These are phyloP conservation scores for Blakeslea trispora DNA, from an alignment of 371 early-diverging fungal species.

Conservation along the genomic window DNA sequence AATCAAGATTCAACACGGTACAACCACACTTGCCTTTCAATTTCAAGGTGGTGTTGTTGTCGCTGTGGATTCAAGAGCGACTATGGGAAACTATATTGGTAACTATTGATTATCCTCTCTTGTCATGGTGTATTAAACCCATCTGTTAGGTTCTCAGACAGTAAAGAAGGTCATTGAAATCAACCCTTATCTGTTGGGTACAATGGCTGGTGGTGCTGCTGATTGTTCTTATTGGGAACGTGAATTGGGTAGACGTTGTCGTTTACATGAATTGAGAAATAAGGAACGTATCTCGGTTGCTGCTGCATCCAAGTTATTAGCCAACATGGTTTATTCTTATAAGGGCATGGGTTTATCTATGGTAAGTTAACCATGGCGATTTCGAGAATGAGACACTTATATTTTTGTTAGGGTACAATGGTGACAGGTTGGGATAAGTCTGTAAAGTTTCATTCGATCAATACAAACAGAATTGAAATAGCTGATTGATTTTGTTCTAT, in stretches of 20 bases:
- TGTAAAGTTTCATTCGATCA: too few relatives aligned
- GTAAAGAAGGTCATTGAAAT: conserved; percentile 99
- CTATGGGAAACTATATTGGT: conserved; percentile 94
- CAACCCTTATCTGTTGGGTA: conserved; percentile 98
- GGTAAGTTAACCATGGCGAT: conserved; percentile 42
- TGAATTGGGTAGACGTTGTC: conserved; percentile 95
- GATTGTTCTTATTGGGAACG: conserved; percentile 99
- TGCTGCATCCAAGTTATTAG: conserved; percentile 97
- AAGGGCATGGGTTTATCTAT: conserved; percentile 99
- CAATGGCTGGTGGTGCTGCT: conserved; percentile 99
- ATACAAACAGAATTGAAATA: conserved; percentile 4
- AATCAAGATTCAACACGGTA: conserved; percentile 96
- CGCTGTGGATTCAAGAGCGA: conserved; percentile 99
- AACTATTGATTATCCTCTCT: background rate
- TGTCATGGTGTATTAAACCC: background rate
- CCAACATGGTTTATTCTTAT: conserved; percentile 97
- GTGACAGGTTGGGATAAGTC: conserved; percentile 99
- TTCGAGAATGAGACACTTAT: too few relatives aligned
- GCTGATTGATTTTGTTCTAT: conserved; percentile 1
- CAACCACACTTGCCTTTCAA: conserved; percentile 99
- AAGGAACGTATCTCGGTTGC: conserved; percentile 98
- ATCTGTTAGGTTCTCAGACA: conserved; percentile 84
- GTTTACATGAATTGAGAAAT: conserved; percentile 96
- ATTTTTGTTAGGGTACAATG: conserved; percentile 90
- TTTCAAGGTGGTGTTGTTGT: conserved; percentile 98